phyloP scores from a whole-genome alignment of 768 basidiomycete species.

The Leucogyrophana mollusca region DNA sequence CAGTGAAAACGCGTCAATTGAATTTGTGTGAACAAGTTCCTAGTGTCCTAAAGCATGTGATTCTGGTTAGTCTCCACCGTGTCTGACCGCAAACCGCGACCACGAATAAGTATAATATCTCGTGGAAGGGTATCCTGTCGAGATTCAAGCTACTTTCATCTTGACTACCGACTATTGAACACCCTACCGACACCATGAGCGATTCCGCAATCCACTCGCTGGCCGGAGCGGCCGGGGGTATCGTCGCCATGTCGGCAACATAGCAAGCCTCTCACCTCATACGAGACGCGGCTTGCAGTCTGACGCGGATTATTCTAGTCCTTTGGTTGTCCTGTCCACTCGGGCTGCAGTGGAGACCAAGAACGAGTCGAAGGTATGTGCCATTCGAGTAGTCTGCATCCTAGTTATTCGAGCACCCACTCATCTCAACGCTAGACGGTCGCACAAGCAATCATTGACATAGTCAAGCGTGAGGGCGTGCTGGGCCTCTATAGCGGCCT shows the following conservation, averaged over 20 bases:
- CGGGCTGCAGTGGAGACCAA: conserved; percentile 89
- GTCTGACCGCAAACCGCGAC: no score
- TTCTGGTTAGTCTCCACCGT: no score
- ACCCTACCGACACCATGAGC: conserved; percentile 39
- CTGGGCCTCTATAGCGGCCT: conserved; percentile 86
- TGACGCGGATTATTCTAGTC: conserved; percentile 48
- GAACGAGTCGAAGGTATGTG: conserved; percentile 66
- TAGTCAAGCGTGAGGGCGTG: conserved; percentile 82
- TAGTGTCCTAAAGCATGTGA: no score
- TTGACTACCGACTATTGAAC: no score
- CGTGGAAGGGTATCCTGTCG: no score
- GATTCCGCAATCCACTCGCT: conserved; percentile 86
- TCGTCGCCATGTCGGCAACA: conserved; percentile 86
- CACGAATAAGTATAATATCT: no score
- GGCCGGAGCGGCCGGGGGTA: conserved; percentile 89
- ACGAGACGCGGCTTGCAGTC: no score
- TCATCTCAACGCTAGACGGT: conserved; percentile 47
- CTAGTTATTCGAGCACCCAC: conserved; percentile 2
- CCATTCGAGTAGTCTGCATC: background rate
- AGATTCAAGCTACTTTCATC: no score
- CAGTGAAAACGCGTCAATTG: no score
- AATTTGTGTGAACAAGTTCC: no score
- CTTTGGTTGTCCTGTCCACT: conserved; percentile 89
- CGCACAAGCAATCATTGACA: conserved; percentile 67
- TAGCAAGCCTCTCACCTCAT: conserved; percentile 54